Evolutionary conservation across 805 yeast species (phyloP).

Genomic region (Candida ficus): DNA sequence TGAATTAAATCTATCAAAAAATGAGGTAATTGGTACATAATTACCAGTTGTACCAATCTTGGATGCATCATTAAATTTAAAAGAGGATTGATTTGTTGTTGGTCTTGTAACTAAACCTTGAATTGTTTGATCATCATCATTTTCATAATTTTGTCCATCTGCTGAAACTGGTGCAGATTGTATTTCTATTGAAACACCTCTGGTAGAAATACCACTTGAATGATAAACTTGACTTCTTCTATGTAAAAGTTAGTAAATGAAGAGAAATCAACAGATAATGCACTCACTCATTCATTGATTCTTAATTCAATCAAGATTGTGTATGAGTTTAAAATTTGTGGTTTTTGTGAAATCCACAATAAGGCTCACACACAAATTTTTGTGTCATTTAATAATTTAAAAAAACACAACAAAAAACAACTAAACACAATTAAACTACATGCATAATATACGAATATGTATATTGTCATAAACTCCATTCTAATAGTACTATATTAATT

Average conservation of each 20-base stretch:
- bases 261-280: too few relatives aligned
- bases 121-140: conserved; percentile 13
- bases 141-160: conserved; percentile 4
- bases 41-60: conserved; percentile 5
- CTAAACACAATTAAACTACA: not conserved
- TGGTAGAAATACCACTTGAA: conserved; percentile 15
- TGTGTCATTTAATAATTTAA: too few relatives aligned
- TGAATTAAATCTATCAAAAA: conserved; percentile 22
- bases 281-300: not conserved
- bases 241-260: not conserved
- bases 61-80: not conserved
- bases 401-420: not conserved
- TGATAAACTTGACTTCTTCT: conserved; percentile 8
- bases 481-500: not conserved
- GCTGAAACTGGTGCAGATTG: conserved; percentile 10
- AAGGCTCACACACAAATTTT: too few relatives aligned
- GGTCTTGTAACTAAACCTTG: conserved; percentile 18
- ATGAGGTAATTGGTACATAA: conserved; percentile 20
- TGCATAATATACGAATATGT: not conserved
- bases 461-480: not conserved
- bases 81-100: conserved; percentile 3
- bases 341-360: not conserved
- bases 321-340: too few relatives aligned
- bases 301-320: too few relatives aligned
- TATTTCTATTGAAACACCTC: conserved; percentile 7